A percentile compares a stretch with the other conserved stretches of the same genome.
phyloP scores from a whole-genome alignment of 148 eudicot species.

The Arbutus unedo region DNA sequence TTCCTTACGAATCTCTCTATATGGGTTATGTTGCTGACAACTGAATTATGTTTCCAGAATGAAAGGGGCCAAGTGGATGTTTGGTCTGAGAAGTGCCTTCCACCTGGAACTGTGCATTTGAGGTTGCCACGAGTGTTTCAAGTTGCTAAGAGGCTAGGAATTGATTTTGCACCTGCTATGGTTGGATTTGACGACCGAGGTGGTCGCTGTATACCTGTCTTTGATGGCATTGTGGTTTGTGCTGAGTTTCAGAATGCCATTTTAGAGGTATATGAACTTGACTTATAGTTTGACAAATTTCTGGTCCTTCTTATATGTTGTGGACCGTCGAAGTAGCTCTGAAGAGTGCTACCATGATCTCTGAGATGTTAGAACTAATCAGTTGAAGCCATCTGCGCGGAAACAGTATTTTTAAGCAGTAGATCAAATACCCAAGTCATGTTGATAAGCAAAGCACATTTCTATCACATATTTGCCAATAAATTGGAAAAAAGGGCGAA shows the following conservation, averaged over 20 bases:
- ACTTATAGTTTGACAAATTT: background rate
- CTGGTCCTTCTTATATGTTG: background rate
- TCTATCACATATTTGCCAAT: background rate
- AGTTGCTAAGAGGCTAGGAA: conserved; percentile 68
- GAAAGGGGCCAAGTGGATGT: conserved; percentile 98
- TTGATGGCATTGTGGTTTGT: conserved; percentile 94
- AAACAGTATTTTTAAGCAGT: background rate
- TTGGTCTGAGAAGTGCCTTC: conserved; percentile 99
- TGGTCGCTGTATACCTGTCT: conserved; percentile 77
- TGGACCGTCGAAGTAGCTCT: background rate
- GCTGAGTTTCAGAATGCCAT: conserved; percentile 71
- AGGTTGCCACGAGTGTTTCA: conserved; percentile 68
- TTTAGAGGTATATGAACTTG: conserved; percentile 55
- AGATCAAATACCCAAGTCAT: background rate
- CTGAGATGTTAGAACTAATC: background rate
- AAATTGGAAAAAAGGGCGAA: background rate
- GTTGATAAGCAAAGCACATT: background rate
- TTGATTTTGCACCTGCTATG: conserved; percentile 96
- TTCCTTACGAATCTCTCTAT: background rate
- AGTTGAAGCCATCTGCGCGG: background rate
- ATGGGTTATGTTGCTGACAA: background rate
- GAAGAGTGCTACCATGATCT: background rate
- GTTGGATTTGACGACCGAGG: conserved; percentile 94
- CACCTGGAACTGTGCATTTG: conserved; percentile 96
- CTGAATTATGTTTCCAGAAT: conserved; percentile 45